Evolutionary conservation across 495 filamentous ascomycete genomes (phyloP), one percentile per base, ranked within the genome.

Genomic region (Trichoderma reesei): DNA sequence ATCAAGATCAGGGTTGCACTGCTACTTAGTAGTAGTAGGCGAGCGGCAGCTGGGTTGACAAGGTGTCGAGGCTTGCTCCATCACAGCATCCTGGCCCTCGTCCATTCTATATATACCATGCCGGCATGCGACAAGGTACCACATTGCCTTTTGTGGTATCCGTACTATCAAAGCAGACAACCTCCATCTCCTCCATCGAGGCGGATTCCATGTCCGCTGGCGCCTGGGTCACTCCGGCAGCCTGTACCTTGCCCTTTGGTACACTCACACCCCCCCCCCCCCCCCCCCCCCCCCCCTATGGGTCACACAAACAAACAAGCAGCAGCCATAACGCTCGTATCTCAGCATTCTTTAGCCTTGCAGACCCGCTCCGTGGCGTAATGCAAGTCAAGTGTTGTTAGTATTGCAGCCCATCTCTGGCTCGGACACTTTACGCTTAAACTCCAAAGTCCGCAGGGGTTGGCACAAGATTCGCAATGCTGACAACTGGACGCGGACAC

Each of bases 41-140:
- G 26, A 26, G 26, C 26, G 26, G 26, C 26, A 31, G 11, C 51
- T 11, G 26, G 18, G 51, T 11, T 56, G 51, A 56, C 51, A 56
- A 56, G 20, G 51, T 4, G 31, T 56, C 7, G 26, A 56, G 26
- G 51, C 10, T 9, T 33, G 20, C 8, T 56, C 26, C 11, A 56
- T n/a, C 31, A 14, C 51, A 56, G 14, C 26, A 33, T 33, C 26
- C 20, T 11, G 6, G 51, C 51, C 51, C 26, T 18, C 18, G 26
- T 26, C 18, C 26, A 33, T 34, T 56, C 51, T 56, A 56, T 56
- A 56, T 56, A 56, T 56, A 54, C 41, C 26, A 48, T 48, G 44
- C n/a, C 44, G 9, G 8, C 14, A 18, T 8, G 9, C 26, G 26
- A 26, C 26, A 26, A 26, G 26, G 26, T 26, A 26, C 26, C 26